phyloP scores from a whole-genome alignment of 257 asterid species.

The Cynanchum wilfordii region DNA sequence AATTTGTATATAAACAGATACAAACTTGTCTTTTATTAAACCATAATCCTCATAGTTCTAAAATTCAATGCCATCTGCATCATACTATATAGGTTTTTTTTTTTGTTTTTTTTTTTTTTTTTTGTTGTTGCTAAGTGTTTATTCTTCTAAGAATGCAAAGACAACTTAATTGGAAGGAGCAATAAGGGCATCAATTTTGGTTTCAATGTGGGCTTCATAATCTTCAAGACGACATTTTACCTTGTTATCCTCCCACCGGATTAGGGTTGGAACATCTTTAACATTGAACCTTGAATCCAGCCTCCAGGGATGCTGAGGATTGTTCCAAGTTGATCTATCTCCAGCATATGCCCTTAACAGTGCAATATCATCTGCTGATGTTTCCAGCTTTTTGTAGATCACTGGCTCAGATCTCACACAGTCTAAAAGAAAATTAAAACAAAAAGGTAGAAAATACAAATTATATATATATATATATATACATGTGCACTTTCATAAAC shows the following conservation, averaged over 20 bases:
- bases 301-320: conserved; percentile 74
- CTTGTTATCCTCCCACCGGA: conserved; percentile 67
- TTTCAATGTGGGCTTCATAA: conserved; percentile 66
- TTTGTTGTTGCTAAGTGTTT: no score
- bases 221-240: conserved; percentile 75
- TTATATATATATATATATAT: no score
- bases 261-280: conserved; percentile 73
- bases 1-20: no score
- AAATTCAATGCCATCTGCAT: no score
- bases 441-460: conserved; percentile 1
- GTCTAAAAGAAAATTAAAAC: conserved; percentile 37
- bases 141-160: neutral
- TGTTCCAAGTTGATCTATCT: conserved; percentile 88
- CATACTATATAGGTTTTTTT: no score
- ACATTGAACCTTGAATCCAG: conserved; percentile 60
- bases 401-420: conserved; percentile 97
- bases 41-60: no score
- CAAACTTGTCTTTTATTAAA: no score
- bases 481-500: neutral
- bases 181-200: conserved; percentile 49
- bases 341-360: conserved; percentile 86
- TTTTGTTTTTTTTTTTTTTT: no score
- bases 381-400: conserved; percentile 78
- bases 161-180: conserved; percentile 27
- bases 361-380: conserved; percentile 54